Percentiles rank a stretch among this genome's conserved stretches.
Evolutionary conservation across 2,329 filamentous ascomycete species (phyloP).

Genomic region (Trichoderma sp.): DNA sequence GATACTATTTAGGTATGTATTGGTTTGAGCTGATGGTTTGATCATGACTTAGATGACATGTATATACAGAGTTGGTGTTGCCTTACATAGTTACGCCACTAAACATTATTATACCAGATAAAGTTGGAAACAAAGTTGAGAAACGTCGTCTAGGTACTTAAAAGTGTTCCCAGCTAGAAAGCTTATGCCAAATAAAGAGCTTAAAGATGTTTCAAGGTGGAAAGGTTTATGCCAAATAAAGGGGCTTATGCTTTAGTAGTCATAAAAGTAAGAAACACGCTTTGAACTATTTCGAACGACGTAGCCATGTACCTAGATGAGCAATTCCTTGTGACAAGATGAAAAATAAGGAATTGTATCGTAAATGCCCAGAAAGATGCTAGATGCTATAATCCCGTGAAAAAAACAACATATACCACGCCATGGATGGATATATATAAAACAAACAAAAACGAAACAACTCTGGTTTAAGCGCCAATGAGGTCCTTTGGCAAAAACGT

Average conservation of each 20-base stretch:
- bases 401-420: background rate
- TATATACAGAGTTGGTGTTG: background rate
- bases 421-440: background rate
- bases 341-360: background rate
- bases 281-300: background rate
- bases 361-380: background rate
- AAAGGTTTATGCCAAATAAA: background rate
- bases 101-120: background rate
- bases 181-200: background rate
- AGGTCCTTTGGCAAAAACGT: slow-evolving; percentile 80
- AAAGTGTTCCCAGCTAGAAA: background rate
- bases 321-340: background rate
- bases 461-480: slow-evolving; percentile 51
- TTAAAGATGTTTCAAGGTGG: background rate
- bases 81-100: background rate
- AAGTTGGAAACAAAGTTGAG: background rate
- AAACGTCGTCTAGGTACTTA: background rate
- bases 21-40: background rate
- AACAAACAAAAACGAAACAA: background rate
- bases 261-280: background rate
- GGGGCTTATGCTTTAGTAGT: background rate
- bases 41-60: background rate
- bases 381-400: background rate
- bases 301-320: background rate
- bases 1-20: too few species aligned